Evolutionary conservation across 176 grass and related monocot genomes (phyloP), one percentile per base, ranked within the genome.

Genomic region (Canna indica): DNA sequence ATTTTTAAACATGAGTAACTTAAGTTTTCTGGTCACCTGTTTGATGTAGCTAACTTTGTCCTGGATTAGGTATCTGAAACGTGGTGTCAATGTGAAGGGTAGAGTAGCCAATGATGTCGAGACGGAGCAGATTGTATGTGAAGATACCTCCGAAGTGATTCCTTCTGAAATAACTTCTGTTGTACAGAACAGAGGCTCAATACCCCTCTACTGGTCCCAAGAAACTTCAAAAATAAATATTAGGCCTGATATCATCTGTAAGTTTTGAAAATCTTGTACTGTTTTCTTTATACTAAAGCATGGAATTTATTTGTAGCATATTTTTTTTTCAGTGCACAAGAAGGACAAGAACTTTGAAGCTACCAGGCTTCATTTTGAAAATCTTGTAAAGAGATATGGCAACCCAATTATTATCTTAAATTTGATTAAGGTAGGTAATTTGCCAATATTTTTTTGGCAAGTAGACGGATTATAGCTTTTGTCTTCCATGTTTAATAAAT

Each of bases 101-200:
- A 88, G 95, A 79, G 95, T 99, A 39, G 95, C 95, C 62, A 99
- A 99, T 80, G 95, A 99, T 82, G 95, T 99, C 74, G 95, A 99
- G 64, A 94, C 87, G 4, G 95, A 99, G 71, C 95, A 99, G 67
- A 88, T 99, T 83, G 80, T 99, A 82, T 97, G 83, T 86, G 82
- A 88, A 77, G 89, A 94, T 30, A 82, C 81, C n/a, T 44, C 72
- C 70, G 73, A 74, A 81, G 87, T 87, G 47, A 74, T 83, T 27
- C 88, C 90, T 66, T 30, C 20, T 75, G 77, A 99, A 76, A 90
- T 99, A 81, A 47, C 90, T 75, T 94, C 89, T 78, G 76, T 88
- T 68, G 86, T 94, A 60, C 95, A 99, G 81, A 86, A 99, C 68
- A 84, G 95, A 76, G 95, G 95, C 63, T 99, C 95, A 1, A 99